phyloP scores from a whole-genome alignment of 768 basidiomycete species.

The Suillus subalutaceus region DNA sequence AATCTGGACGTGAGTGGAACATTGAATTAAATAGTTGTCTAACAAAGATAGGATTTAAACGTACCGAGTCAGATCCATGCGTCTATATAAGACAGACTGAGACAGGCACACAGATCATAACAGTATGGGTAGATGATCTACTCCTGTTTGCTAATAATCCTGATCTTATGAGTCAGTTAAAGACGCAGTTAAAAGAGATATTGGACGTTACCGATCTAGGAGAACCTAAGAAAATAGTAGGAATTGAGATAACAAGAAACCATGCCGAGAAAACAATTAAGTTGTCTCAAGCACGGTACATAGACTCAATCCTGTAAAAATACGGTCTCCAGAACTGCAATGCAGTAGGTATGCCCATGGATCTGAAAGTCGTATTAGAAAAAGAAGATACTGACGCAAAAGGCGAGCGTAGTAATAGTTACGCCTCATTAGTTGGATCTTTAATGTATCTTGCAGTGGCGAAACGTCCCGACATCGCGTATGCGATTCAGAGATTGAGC shows the following conservation, averaged over 20 bases:
- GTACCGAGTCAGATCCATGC: conserved; percentile 23
- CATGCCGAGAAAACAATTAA: no score
- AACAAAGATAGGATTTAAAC: conserved; percentile 22
- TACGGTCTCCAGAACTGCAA: conserved; percentile 7
- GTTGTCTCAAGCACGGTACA: conserved; percentile 7
- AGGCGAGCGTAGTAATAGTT: background rate
- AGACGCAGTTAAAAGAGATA: conserved; percentile 14
- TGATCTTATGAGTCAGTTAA: conserved; percentile 7
- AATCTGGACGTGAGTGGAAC: conserved; percentile 34
- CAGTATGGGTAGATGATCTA: conserved; percentile 36
- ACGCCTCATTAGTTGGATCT: conserved; percentile 17
- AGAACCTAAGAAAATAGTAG: conserved; percentile 25
- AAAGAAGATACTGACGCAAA: background rate
- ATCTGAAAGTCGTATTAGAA: background rate
- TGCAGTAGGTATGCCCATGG: conserved; percentile 6
- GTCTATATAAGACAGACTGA: conserved; percentile 1
- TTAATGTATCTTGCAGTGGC: conserved; percentile 26
- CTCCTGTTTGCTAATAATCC: conserved; percentile 17
- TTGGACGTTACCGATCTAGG: conserved; percentile 28
- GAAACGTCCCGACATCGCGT: conserved; percentile 18
- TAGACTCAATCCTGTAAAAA: conserved; percentile 5
- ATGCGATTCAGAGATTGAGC: conserved; percentile 8
- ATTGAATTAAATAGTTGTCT: conserved; percentile 25
- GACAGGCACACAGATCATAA: conserved; percentile 19
- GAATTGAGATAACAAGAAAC: conserved; percentile 25